A percentile compares a stretch with the other conserved stretches of the same genome.
These are phyloP conservation scores for Eimeria zaria DNA, from an alignment of 169 alveolate species.

Conservation along the genomic window DNA sequence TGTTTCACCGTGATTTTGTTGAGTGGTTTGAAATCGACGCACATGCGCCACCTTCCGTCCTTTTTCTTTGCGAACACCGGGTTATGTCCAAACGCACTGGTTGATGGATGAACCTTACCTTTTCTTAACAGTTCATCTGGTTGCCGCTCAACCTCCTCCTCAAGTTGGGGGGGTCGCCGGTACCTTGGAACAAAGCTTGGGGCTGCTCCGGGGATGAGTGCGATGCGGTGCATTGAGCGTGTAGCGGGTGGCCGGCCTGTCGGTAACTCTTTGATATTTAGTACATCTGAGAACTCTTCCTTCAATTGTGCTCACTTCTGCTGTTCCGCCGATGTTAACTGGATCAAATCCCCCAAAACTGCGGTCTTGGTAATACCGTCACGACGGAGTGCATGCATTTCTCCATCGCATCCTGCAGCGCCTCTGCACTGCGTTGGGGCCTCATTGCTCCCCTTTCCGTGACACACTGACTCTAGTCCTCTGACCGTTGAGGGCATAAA, in stretches of 20 bases:
- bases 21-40: background rate
- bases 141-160: background rate
- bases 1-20: background rate
- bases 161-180: background rate
- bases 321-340: background rate
- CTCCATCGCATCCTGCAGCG: too few species aligned
- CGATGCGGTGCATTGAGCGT: background rate
- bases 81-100: too few species aligned
- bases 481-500: too few species aligned
- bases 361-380: background rate
- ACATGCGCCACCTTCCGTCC: background rate
- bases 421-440: too few species aligned
- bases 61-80: background rate
- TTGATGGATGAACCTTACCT: background rate
- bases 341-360: too few species aligned
- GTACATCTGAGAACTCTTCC: background rate
- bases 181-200: background rate
- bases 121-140: background rate
- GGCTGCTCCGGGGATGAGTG: background rate
- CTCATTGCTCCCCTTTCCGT: too few species aligned
- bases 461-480: too few species aligned
- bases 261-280: background rate
- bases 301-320: background rate
- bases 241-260: background rate
- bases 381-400: background rate